Base-by-base conservation (phyloP, 83 land plant species). In the Picea mariana region DNA sequence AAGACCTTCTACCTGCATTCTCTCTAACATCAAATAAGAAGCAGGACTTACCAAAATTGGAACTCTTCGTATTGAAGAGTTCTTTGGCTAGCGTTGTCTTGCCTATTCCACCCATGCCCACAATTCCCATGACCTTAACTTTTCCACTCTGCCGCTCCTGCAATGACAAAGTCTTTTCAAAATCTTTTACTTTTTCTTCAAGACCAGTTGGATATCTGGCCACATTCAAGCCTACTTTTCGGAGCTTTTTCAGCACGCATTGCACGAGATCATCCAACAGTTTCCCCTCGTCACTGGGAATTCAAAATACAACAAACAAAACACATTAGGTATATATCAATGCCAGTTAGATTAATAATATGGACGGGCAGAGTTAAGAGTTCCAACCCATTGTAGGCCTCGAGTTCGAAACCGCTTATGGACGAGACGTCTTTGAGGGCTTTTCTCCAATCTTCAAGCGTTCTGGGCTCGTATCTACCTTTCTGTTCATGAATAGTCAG, bases 21-120 rank as follows among this genome's bases (percentile, higher is more conserved):
- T 34, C 34, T 34, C 34, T 34, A 34, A 34, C 34, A 34, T 34
- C 34, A 34, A 34, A 34, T 34, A 34, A 34, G 34, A 34, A 34
- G 34, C 34, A 34, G 0, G 34, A 34, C 34, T 34, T 3, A 34
- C 34, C 2, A 34, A 34, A 34, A 34, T 34, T 34, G 15, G 69
- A 27, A 26, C 16, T 66, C 26, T 26, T 66, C 31, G 16, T 7
- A 26, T 66, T 66, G 23, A 24, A 66, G 12, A 66, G 23, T 66
- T 66, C 16, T 66, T 9, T 66, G 2, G 38, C 69, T 1, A 66
- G 38, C 12, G 69, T 7, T 23, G 69, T 66, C 27, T 66, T 66
- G 34, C 69, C 69, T 24, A 31, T 26, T 9, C 69, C 69, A 6
- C 69, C 69, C 69, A 66, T 66, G 69, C 69, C 69, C 12, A 66